Evolutionary conservation across 1,284 basidiomycete genomes (phyloP).

Genomic region (Grifola frondosa): DNA sequence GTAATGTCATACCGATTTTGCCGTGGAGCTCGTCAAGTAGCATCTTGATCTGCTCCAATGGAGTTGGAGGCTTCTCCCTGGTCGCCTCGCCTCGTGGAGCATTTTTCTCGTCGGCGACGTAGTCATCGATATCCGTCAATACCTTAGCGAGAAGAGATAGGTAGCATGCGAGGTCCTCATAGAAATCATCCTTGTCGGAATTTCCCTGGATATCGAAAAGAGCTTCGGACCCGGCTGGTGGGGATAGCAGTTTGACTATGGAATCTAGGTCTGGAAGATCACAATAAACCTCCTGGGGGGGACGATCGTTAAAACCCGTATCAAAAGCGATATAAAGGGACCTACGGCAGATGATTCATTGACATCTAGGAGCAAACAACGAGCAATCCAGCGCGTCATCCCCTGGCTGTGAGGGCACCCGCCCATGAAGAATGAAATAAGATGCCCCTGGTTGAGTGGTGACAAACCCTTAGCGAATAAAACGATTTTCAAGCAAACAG

Average conservation of each 20-base stretch:
- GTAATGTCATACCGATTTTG: constrained; percentile 54
- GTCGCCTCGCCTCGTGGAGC: constrained; percentile 10
- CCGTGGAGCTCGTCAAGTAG: constrained; percentile 53
- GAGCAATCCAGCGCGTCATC: constrained; percentile 57
- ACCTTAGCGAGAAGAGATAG: constrained; percentile 55
- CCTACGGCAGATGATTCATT: constrained; percentile 14
- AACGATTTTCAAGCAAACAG: constrained; percentile 45
- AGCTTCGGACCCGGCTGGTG: constrained; percentile 24
- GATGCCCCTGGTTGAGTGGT: constrained; percentile 42
- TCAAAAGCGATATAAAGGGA: background rate
- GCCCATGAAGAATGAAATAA: constrained; percentile 52
- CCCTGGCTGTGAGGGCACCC: constrained; percentile 49
- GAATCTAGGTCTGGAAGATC: constrained; percentile 22
- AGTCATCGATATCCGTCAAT: constrained; percentile 55
- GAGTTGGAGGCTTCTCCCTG: constrained; percentile 33
- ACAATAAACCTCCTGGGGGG: constrained; percentile 11
- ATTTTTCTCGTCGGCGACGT: constrained; percentile 48
- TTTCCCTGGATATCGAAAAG: constrained; percentile 45
- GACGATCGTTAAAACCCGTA: background rate
- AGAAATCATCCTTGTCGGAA: constrained; percentile 54
- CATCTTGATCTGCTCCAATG: constrained; percentile 46
- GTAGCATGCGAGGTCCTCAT: constrained; percentile 53
- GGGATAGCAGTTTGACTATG: constrained; percentile 36
- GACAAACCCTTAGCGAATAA: constrained; percentile 32
- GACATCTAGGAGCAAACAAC: constrained; percentile 27